These are phyloP conservation scores for Epichloe gansuensis DNA, from an alignment of 2,329 filamentous ascomycete species.

Conservation along the genomic window DNA sequence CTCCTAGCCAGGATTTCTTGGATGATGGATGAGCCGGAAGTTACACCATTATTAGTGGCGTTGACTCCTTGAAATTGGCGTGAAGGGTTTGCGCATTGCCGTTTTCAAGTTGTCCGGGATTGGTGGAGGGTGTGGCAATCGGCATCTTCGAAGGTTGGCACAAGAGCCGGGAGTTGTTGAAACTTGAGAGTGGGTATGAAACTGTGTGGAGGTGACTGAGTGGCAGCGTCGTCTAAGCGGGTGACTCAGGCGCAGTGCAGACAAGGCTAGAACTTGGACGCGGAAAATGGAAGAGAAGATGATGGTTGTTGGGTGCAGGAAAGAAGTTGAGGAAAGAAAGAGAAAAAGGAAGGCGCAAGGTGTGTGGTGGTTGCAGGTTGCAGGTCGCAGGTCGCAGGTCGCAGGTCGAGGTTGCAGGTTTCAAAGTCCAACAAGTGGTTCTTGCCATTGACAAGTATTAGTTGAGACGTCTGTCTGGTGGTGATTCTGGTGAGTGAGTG, in stretches of 20 bases:
- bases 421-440: neutral
- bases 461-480: too few relatives aligned
- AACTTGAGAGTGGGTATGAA: neutral
- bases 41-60: slow-evolving; percentile 4
- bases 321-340: neutral
- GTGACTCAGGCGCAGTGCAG: too few relatives aligned
- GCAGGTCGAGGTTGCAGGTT: neutral
- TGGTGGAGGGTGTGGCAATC: slow-evolving; percentile 1
- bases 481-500: too few relatives aligned
- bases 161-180: neutral
- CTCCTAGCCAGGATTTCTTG: slow-evolving; percentile 31
- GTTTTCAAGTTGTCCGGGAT: neutral
- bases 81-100: slow-evolving; percentile 4
- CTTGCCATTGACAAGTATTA: neutral
- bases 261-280: too few relatives aligned
- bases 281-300: neutral
- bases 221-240: neutral
- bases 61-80: slow-evolving; percentile 10
- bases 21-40: slow-evolving; percentile 14
- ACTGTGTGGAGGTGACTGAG: neutral
- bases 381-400: neutral
- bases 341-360: neutral
- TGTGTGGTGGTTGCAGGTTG: neutral
- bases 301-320: neutral
- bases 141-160: slow-evolving; percentile 4